Percentiles rank a stretch among this genome's conserved stretches.
These are phyloP conservation scores for Nakaseomyces bracarensis DNA, from an alignment of 1,139 yeast genomes.

Conservation along the genomic window DNA sequence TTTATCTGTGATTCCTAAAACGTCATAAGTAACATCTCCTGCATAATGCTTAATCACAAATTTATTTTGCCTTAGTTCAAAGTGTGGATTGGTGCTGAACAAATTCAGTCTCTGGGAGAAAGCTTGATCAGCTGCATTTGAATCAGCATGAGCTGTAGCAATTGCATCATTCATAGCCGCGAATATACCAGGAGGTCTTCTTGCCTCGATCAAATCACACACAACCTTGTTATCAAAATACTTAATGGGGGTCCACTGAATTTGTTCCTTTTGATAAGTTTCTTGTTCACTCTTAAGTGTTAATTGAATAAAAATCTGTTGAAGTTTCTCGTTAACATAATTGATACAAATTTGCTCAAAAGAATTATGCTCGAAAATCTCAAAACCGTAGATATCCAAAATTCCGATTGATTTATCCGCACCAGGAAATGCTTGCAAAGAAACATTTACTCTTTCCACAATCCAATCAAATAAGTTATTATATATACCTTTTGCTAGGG, in stretches of 20 bases:
- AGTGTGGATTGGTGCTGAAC: conserved; percentile 76
- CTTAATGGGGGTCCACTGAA: conserved; percentile 95
- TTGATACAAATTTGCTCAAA: conserved; percentile 96
- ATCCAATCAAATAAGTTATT: conserved; percentile 95
- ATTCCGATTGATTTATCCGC: conserved; percentile 79
- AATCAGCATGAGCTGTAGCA: conserved; percentile 98
- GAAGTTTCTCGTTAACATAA: conserved; percentile 93
- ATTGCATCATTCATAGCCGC: conserved; percentile 95
- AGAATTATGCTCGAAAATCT: conserved; percentile 91
- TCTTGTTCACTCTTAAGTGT: conserved; percentile 96
- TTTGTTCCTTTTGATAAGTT: conserved; percentile 90
- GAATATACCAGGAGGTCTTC: conserved; percentile 93
- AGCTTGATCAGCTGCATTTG: conserved; percentile 93
- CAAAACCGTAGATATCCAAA: conserved; percentile 96
- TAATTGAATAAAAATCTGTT: conserved; percentile 91
- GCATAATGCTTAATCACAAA: conserved; percentile 95
- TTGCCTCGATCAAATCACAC: conserved; percentile 91
- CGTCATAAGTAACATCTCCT: conserved; percentile 94
- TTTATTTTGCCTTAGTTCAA: conserved; percentile 81
- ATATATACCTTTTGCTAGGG: conserved; percentile 90
- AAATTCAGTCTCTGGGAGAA: conserved; percentile 86
- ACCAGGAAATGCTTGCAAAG: conserved; percentile 45
- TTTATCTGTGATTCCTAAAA: conserved; percentile 88
- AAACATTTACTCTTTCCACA: conserved; percentile 82
- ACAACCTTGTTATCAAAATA: conserved; percentile 95